Conservation (phyloP, 2,329 filamentous ascomycete species). For the Aspergillus hortae region DNA sequence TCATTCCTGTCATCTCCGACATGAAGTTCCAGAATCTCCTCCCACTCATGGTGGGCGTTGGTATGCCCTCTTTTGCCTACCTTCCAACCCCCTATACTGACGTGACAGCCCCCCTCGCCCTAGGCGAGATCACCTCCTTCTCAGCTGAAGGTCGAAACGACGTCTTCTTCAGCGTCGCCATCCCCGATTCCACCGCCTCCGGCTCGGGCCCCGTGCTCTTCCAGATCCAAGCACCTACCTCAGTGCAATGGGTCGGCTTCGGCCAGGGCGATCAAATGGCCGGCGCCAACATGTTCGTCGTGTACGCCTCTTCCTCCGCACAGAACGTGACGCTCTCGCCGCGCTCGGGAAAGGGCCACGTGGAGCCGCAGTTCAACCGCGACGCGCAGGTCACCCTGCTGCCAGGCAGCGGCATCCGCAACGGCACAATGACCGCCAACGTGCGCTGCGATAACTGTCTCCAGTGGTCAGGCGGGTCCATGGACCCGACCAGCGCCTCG, state of each 20-base stretch:
- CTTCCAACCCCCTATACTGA: neutral
- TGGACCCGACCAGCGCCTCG: constrained; percentile 14
- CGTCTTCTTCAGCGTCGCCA: constrained; percentile 48
- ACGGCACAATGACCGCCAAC: constrained; percentile 57
- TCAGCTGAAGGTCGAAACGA: constrained; percentile 12
- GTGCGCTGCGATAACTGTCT: constrained; percentile 39
- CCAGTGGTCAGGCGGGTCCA: constrained; percentile 17
- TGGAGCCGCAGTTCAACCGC: constrained; percentile 46
- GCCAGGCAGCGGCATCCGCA: constrained; percentile 54
- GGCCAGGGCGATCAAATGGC: constrained; percentile 56
- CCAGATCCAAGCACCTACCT: constrained; percentile 49
- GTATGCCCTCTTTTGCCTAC: neutral
- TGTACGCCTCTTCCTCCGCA: constrained; percentile 51
- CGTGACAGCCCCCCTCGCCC: neutral
- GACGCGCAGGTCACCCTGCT: constrained; percentile 51
- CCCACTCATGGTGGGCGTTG: neutral
- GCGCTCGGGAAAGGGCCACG: constrained; percentile 48
- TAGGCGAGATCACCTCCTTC: constrained; percentile 9
- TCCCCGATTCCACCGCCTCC: constrained; percentile 50
- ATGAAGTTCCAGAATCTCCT: too few species aligned
- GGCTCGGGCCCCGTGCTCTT: constrained; percentile 58
- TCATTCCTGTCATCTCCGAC: too few species aligned
- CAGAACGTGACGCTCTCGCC: constrained; percentile 62
- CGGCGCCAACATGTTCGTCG: constrained; percentile 58
- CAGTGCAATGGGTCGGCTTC: constrained; percentile 53